Percentiles rank a stretch among this genome's conserved stretches.
Conservation (phyloP, 2,329 filamentous ascomycete genomes). For the Fusarium begoniae region DNA sequence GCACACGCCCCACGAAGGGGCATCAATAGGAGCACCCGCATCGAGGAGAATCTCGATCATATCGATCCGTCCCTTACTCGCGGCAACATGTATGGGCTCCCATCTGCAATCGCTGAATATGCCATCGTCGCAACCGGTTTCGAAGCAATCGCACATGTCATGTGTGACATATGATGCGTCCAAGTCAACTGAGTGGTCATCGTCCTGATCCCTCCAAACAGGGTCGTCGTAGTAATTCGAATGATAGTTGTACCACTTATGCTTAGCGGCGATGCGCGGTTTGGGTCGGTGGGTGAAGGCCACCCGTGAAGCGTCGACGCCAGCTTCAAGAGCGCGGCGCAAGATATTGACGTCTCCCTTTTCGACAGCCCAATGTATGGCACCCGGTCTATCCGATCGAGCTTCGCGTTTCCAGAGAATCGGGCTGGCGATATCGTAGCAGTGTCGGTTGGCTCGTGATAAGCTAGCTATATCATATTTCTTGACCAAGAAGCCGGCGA, state of each 20-base stretch:
- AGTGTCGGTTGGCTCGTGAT: constrained; percentile 37
- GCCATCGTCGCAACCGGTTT: constrained; percentile 41
- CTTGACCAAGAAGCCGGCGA: constrained; percentile 39
- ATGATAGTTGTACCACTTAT: constrained; percentile 44
- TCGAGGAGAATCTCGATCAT: constrained; percentile 41
- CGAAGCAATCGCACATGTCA: constrained; percentile 40
- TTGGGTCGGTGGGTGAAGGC: constrained; percentile 42
- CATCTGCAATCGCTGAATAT: constrained; percentile 43
- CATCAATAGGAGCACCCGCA: constrained; percentile 38
- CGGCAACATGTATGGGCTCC: constrained; percentile 42
- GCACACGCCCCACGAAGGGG: constrained; percentile 40
- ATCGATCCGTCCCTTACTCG: constrained; percentile 41
- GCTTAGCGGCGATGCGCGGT: constrained; percentile 31
- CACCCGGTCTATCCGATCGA: constrained; percentile 39
- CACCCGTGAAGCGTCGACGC: constrained; percentile 35
- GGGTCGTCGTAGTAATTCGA: constrained; percentile 41
- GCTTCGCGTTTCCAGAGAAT: constrained; percentile 43
- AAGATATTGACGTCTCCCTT: constrained; percentile 34
- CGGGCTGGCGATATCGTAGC: constrained; percentile 38
- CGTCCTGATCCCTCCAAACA: constrained; percentile 38
- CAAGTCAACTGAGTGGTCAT: constrained; percentile 41
- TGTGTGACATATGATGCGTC: constrained; percentile 38
- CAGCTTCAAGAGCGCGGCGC: constrained; percentile 39
- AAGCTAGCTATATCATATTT: constrained; percentile 42
- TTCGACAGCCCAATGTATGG: constrained; percentile 42